Evolutionary conservation across 148 eudicot genomes (phyloP).

Genomic region (Rhododendron kiyosumense): DNA sequence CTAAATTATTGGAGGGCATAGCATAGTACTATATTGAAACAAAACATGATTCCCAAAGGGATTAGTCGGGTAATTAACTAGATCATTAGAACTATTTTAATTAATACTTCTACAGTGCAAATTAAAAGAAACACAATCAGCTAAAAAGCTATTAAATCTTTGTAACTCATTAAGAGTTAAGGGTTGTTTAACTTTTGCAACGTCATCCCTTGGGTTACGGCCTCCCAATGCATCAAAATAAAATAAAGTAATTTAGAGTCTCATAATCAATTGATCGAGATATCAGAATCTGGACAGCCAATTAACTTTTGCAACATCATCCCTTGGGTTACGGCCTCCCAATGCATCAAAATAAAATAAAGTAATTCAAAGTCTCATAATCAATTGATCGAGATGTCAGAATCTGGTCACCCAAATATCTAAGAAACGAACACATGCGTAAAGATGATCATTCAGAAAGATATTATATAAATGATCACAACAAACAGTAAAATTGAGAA

Average conservation of each 20-base stretch:
- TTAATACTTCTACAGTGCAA: background rate
- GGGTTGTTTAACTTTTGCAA: background rate
- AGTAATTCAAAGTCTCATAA: background rate
- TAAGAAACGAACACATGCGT: background rate
- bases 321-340: background rate
- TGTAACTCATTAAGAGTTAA: background rate
- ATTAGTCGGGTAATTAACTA: background rate
- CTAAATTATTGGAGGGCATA: background rate
- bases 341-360: background rate
- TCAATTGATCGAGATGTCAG: background rate
- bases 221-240: background rate
- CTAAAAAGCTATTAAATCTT: background rate
- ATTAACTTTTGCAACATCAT: background rate
- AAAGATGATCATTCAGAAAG: background rate
- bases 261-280: background rate
- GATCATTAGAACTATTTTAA: background rate
- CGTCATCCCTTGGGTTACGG: background rate
- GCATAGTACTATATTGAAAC: background rate
- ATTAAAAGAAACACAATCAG: background rate
- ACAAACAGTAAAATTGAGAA: background rate
- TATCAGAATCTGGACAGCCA: background rate
- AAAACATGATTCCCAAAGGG: background rate
- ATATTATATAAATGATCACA: background rate
- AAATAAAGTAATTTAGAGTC: background rate
- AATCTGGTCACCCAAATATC: background rate